Base-by-base conservation (phyloP, 495 filamentous ascomycete genomes). In the Amphirosellinia nigrospora region DNA sequence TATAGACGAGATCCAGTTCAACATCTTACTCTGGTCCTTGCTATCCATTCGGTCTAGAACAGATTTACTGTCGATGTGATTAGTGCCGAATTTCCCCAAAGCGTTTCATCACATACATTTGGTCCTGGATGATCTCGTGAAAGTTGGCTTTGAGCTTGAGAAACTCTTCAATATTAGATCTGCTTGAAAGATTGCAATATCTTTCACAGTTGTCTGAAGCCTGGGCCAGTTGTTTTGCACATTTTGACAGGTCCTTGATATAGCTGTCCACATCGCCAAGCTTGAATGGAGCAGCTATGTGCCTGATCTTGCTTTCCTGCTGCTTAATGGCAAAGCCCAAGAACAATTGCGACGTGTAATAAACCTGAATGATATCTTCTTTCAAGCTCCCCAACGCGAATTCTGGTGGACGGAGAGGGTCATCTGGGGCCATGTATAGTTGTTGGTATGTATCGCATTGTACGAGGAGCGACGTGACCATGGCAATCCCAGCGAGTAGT, bases 371-470 rank as follows among this genome's bases (percentile, higher is more conserved):
- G 26, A 64, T 64, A 13, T 16, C 4, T 23, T 15, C 43, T 8
- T 52, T 64, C 16, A 64, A 15, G 21, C 15, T 7, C 1, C 1
- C 0, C 28, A 64, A 2, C 4, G 28, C 1, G 1, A 4, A 8
- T n/a, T 48, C 10, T 15, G 62, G 39, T 4, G 62, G 62, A 3
- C 62, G 28, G 13, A 64, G 45, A 52, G n/a, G 0, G 3, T 10
- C 21, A 38, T 64, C 43, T 21, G 62, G 45, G n/a, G 43, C 62
- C 28, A 64, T 48, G 28, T 64, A 64, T 19, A 64, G 23, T 64
- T 64, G 62, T 26, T 52, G 62, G 19, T 64, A 64, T 3, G 62
- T 50, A 36, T 64, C 62, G 43, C 62, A 64, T 52, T 64, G 62
- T 21, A 26, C 43, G 43, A 64, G 62, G n/a, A 64, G 62, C 5